Conservation (phyloP, 495 filamentous ascomycete species). For the Tuber aestivum region DNA sequence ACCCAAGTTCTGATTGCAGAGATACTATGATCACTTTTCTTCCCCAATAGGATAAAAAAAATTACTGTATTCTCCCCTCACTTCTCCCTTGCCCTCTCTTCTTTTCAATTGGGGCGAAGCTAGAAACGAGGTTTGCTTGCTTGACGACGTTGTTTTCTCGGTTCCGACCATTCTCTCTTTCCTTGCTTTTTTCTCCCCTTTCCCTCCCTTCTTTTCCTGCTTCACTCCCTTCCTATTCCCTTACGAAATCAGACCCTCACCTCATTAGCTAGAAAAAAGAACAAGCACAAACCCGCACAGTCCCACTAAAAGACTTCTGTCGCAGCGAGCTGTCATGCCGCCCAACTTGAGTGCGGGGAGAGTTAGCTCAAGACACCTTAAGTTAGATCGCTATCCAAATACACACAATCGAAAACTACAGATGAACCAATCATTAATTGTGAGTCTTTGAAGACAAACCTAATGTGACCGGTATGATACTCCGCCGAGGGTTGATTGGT, state of each 20-base stretch:
- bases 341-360: neutral
- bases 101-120: neutral
- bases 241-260: neutral
- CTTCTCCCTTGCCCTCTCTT: neutral
- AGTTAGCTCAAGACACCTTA: neutral
- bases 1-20: neutral
- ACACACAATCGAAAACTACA: neutral
- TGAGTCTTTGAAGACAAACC: neutral
- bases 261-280: neutral
- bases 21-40: neutral
- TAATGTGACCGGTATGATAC: neutral
- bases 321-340: neutral
- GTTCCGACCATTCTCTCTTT: neutral
- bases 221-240: neutral
- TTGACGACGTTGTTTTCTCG: neutral
- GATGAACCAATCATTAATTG: neutral
- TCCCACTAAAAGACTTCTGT: neutral
- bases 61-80: neutral
- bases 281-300: neutral
- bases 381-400: neutral
- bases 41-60: neutral
- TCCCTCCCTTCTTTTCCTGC: neutral
- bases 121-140: neutral
- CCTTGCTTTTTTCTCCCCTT: neutral
- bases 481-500: neutral